Evolutionary conservation across 345 rosid genomes (phyloP).

Genomic region (Eucalyptus leucophloia): DNA sequence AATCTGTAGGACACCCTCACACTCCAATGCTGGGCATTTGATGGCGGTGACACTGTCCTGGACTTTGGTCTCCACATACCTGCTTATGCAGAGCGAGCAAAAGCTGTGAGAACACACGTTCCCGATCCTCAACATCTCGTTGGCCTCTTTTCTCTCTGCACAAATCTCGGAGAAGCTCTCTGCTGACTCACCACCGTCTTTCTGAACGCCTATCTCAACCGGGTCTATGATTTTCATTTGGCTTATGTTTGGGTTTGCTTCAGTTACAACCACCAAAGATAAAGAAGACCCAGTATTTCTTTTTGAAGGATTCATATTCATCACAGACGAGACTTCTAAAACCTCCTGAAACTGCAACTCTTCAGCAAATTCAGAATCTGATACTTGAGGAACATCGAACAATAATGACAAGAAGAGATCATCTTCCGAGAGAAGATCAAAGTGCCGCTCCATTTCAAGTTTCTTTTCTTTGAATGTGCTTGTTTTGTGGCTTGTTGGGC

Average conservation of each 20-base stretch:
- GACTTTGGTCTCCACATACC: slow-evolving; percentile 26
- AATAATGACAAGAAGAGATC: neutral
- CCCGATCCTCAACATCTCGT: slow-evolving; percentile 16
- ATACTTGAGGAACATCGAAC: neutral
- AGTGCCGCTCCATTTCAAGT: neutral
- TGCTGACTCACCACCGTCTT: neutral
- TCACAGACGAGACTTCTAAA: neutral
- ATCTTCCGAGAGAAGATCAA: neutral
- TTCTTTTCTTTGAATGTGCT: neutral
- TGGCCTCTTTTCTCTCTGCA: slow-evolving; percentile 22
- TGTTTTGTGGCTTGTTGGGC: neutral
- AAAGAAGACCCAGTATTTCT: neutral
- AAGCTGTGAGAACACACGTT: slow-evolving; percentile 29
- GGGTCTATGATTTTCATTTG: neutral
- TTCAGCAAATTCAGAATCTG: neutral
- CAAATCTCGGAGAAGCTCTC: slow-evolving; percentile 39
- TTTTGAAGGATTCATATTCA: neutral
- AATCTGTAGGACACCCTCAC: slow-evolving; percentile 25
- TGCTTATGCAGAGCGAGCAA: slow-evolving; percentile 41
- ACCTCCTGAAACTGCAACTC: neutral
- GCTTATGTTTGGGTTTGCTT: neutral
- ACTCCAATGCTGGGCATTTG: slow-evolving; percentile 43
- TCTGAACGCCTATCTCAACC: neutral
- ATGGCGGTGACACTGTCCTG: slow-evolving; percentile 1
- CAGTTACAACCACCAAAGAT: neutral